A percentile compares a stretch with the other conserved stretches of the same genome.
Conservation (phyloP, 106 monocot species). For the Chionographis japonica region DNA sequence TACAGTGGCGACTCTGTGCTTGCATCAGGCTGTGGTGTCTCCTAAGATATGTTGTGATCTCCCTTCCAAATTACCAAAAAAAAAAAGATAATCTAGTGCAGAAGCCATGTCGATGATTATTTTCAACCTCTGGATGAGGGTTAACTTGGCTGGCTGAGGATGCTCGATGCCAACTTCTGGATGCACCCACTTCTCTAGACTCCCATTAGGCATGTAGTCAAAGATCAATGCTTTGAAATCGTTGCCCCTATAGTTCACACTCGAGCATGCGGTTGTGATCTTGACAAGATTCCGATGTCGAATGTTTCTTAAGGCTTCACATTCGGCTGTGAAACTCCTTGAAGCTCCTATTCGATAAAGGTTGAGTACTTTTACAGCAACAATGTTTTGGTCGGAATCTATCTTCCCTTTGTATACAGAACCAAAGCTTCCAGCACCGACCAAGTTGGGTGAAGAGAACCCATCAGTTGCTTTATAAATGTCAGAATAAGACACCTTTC, state of each 20-base stretch:
- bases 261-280: neutral
- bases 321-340: constrained; percentile 33
- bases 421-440: neutral
- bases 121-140: neutral
- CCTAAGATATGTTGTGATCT: constrained; percentile 17
- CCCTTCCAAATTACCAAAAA: no score
- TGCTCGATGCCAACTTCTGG: neutral
- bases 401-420: no score
- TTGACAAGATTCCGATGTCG: constrained; percentile 8
- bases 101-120: no score
- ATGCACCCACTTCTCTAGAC: constrained; percentile 17
- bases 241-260: neutral
- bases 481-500: constrained; percentile 28
- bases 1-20: no score
- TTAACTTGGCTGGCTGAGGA: neutral
- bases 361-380: no score
- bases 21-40: constrained; percentile 7
- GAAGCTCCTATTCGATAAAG: neutral
- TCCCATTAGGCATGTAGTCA: constrained; percentile 19
- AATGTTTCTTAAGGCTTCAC: constrained; percentile 7
- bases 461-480: constrained; percentile 22
- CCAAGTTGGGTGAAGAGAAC: constrained; percentile 13
- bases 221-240: constrained; percentile 3
- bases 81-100: no score
- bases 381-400: no score